Base-by-base conservation (phyloP, 2,329 filamentous ascomycete species). In the Trichoderma simmonsii region DNA sequence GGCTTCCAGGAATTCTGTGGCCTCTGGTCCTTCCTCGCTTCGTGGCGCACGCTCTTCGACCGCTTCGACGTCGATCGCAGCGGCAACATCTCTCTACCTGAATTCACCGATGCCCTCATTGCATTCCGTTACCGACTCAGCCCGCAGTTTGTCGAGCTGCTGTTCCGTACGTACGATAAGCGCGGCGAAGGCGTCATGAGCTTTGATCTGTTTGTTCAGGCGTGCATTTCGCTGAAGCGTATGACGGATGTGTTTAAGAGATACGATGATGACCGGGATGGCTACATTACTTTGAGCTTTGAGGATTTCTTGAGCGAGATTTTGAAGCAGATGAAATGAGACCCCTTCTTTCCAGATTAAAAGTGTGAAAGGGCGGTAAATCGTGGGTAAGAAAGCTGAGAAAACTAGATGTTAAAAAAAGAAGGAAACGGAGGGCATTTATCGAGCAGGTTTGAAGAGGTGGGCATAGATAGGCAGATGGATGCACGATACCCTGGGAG, bases 191-290 rank as follows among this genome's bases (percentile, higher is more conserved):
- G 91, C 48, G 87, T 88, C 77, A 93, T 94, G 88, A 93, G 91
- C 83, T 99, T 99, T 79, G 96, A 99, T 83, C 83, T 99, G 66
- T 99, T 99, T 79, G 96, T 99, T 73, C 96, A 99, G 86, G 94
- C 94, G 67, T 98, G 96, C 82, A 98, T 99, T 80, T 94, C 91
- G 77, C 86, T 99, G 78, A 98, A 98, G 88, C 89, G 96, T 77
- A 98, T 99, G 95, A 99, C 96, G 73, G 96, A 99, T 82, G 94
- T 97, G 32, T 99, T 99, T 82, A 99, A 99, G 87, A 95, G 95
- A 83, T 99, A 98, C 81, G 96, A 99, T 77, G 93, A 97, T 78
- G 96, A 99, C 82, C 89, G 96, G 56, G 96, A 98, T 82, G 96
- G 96, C 2, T 98, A 95, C 81, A 93, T 95, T 76, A 95, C 92